Evolutionary conservation across 2,329 filamentous ascomycete species (phyloP).

Genomic region (Aureobasidium zeae): DNA sequence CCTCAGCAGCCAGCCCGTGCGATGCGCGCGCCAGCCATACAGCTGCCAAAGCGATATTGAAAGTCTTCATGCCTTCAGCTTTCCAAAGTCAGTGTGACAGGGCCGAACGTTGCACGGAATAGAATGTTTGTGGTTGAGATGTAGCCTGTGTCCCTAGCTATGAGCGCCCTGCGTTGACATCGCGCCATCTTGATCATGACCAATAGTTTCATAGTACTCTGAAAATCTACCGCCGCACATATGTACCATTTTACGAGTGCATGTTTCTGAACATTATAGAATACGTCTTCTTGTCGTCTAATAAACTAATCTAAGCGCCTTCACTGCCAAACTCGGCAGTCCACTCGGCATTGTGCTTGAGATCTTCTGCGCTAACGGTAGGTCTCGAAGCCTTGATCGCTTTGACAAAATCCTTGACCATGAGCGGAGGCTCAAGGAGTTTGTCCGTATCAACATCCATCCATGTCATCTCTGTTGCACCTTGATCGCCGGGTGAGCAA

Average conservation of each 20-base stretch:
- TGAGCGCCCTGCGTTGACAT: too few species aligned
- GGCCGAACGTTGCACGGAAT: too few species aligned
- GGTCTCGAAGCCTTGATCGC: slow-evolving; percentile 81
- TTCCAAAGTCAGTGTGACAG: too few species aligned
- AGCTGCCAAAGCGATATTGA: neutral
- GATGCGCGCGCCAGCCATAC: neutral
- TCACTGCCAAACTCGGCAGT: slow-evolving; percentile 94
- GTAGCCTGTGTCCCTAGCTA: too few species aligned
- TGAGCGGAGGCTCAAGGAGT: slow-evolving; percentile 75
- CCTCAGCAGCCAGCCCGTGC: neutral
- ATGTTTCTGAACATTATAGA: too few species aligned
- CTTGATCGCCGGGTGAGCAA: slow-evolving; percentile 81
- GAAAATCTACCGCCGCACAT: too few species aligned
- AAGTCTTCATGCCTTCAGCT: slow-evolving; percentile 1
- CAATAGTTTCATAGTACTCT: too few species aligned
- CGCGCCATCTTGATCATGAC: too few species aligned
- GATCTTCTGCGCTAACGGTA: slow-evolving; percentile 80
- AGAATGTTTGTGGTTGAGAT: too few species aligned
- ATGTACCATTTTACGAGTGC: too few species aligned
- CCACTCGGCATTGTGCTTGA: slow-evolving; percentile 81
- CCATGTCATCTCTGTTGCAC: slow-evolving; percentile 89
- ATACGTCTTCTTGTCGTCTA: too few species aligned
- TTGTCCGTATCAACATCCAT: slow-evolving; percentile 75
- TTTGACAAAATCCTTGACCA: slow-evolving; percentile 86
- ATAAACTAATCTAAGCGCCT: slow-evolving; percentile 54